Evolutionary conservation across 352 stramenopile species (phyloP), one percentile per base, ranked within the genome.

Genomic region (Peronospora destructor): DNA sequence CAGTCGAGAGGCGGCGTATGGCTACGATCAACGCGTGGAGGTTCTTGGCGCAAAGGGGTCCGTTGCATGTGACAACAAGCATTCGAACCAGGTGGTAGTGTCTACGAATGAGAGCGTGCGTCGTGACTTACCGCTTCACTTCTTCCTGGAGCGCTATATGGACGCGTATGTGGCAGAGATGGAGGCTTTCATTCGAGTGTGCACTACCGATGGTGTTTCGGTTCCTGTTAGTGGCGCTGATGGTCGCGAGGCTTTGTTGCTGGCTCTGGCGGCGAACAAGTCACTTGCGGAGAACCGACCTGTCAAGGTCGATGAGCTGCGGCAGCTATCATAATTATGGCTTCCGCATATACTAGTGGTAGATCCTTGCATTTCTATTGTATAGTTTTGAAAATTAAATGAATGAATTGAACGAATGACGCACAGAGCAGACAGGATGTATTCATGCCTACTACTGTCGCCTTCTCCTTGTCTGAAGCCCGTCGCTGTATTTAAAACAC

Each of bases 11-110:
- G 89, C 86, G 1, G 91, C 83, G 17, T 97, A 97, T 53, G 91
- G 91, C 49, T 98, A 98, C 66, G 91, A 98, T 71, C 91, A 98
- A 61, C 87, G 91, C 61, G 91, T 91, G 9, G 89, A 97, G 63
- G 84, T 94, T 14, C 71, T 97, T 13, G 91, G 91, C 32, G 96
- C 84, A 3, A 88, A 91, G 58, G 91, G 88, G 25, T 96, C 95
- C 46, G 91, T 76, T 8, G 61, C 60, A 39, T 97, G 87, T 41
- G 87, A 96, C 60, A 97, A 97, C 73, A 91, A 97, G 14, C 93
- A 96, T 71, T 75, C 89, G 40, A 97, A 95, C 67, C 94, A 77
- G 25, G 72, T 84, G 21, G 71, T 78, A n/a, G 50, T 84, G 37
- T 80, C 72, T 1, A 84, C 69, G 36, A 55, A 49, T 16, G 51